A percentile compares a stretch with the other conserved stretches of the same genome.
These are phyloP conservation scores for Saccharomycopsis schoenii DNA, from an alignment of 805 yeast species.

Conservation along the genomic window DNA sequence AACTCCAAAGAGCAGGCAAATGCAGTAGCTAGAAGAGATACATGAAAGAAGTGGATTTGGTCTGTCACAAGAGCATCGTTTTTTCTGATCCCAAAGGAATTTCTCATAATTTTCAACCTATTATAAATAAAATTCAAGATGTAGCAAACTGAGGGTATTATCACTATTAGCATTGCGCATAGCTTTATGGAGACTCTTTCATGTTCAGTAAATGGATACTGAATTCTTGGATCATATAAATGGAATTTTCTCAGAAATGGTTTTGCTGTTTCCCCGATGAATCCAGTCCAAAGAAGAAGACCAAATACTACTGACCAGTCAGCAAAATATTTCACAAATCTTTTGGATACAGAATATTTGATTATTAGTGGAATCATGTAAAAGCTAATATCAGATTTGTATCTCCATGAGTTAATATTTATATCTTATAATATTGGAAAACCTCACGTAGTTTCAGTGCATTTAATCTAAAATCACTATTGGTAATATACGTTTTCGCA, in stretches of 20 bases:
- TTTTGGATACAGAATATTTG: constrained; percentile 4
- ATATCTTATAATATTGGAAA: no score
- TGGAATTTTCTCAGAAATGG: constrained; percentile 78
- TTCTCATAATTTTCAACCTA: constrained; percentile 27
- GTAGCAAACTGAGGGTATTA: constrained; percentile 20
- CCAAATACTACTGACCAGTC: constrained; percentile 14
- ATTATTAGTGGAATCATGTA: not conserved
- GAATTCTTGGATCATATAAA: constrained; percentile 63
- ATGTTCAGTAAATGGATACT: constrained; percentile 68
- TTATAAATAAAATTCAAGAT: constrained; percentile 11
- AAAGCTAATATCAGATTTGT: no score
- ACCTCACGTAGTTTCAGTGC: no score
- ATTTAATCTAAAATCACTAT: no score
- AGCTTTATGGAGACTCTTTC: constrained; percentile 58
- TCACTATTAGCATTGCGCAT: constrained; percentile 36
- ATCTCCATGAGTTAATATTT: no score
- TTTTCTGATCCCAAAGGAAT: not conserved
- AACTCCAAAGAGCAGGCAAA: constrained; percentile 51
- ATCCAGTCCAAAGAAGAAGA: constrained; percentile 9
- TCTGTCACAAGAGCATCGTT: constrained; percentile 28
- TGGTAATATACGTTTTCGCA: no score
- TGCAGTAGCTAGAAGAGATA: constrained; percentile 57
- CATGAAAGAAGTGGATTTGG: constrained; percentile 48
- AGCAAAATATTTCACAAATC: constrained; percentile 8
- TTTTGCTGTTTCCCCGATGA: constrained; percentile 21